Base-by-base conservation (phyloP, 148 eudicot genomes). In the Nyssa sinensis region DNA sequence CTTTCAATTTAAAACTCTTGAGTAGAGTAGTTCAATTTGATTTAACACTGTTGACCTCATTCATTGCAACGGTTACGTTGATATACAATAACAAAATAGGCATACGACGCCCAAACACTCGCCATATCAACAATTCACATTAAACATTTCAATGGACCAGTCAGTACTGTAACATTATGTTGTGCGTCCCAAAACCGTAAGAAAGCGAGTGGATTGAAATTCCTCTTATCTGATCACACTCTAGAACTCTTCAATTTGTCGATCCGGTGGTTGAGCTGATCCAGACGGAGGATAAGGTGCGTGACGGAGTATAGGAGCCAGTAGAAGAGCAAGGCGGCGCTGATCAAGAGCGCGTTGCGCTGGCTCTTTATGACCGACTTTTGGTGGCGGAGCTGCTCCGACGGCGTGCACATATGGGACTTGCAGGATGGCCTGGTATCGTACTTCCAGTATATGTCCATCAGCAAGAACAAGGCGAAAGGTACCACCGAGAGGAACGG, bases 391-490 rank as follows among this genome's bases (percentile, higher is more conserved):
- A 86, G 84, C 24, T 21, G 51, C 34, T 86, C 89, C 28, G 89
- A 62, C 1, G 89, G 87, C 0, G 85, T 74, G 39, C 89, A 86
- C 1, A 80, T 47, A 5, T 75, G 80, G 37, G 53, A 33, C 14
- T 72, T 77, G 62, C 89, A 86, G 55, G 64, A 59, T 16, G 87
- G 87, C 1, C 85, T 74, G 66, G 68, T 84, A 69, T 86, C 89
- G 82, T 81, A 86, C 65, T 86, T 86, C 89, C 89, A 86, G 81
- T 86, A 86, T 29, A 86, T 86, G 39, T 86, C 87, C 82, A 84
- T 72, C 0, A 86, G 33, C 63, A 86, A 79, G 69, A 86, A 84
- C 24, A 86, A 33, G 28, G 83, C 81, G 37, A 86, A 86, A 0
- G 89, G 89, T 0, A 86, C 85, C 19, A 86, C 68, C 0, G 89